Conservation (phyloP, 148 eudicot species). For the Rhododendron griersonianum region DNA sequence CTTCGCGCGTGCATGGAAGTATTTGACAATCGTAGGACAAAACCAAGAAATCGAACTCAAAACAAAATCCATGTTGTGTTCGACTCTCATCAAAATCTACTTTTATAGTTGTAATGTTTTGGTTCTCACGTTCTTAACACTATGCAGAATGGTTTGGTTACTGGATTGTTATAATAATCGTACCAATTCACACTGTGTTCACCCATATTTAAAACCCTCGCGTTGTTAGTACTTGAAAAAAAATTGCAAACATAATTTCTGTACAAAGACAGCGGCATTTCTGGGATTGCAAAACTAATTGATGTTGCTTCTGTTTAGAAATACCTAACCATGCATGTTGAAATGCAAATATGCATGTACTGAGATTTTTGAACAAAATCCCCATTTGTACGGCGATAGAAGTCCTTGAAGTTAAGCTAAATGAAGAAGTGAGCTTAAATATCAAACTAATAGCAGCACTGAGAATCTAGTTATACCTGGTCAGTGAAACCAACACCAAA, state of each 20-base stretch:
- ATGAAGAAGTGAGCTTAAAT: neutral
- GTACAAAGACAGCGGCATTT: neutral
- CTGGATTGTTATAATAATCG: no score
- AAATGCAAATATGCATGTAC: neutral
- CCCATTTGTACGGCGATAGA: neutral
- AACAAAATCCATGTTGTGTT: no score
- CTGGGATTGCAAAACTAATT: no score
- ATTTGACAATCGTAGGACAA: no score
- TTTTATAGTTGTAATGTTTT: no score
- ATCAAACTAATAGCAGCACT: neutral
- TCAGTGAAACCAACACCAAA: slow-evolving; percentile 63
- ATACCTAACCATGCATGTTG: neutral
- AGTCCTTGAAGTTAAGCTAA: neutral
- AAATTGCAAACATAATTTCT: neutral
- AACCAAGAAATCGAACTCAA: no score
- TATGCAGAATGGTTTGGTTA: no score
- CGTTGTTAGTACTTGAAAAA: neutral
- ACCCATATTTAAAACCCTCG: neutral
- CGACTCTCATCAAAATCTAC: no score
- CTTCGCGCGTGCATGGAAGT: no score
- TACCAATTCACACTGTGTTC: neutral
- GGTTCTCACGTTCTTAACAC: no score
- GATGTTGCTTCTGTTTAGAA: no score
- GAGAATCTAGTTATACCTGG: slow-evolving; percentile 29
- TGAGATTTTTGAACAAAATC: neutral